A percentile compares a stretch with the other conserved stretches of the same genome.
phyloP scores from a whole-genome alignment of 148 eudicot genomes.

The Camellia granthamiana region DNA sequence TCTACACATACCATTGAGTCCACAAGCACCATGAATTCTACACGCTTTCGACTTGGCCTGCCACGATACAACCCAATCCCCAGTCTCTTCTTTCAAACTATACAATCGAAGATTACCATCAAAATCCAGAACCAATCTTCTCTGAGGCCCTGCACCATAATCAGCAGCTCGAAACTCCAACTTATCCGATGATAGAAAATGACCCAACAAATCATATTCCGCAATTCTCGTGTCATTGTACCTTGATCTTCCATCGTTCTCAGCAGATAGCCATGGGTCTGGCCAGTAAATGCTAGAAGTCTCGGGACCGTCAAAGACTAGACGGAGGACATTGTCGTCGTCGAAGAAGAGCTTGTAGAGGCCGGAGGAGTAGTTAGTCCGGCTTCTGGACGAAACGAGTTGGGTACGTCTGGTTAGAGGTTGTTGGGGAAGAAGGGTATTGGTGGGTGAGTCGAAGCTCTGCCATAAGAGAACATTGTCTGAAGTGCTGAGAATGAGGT shows the following conservation, averaged over 20 bases:
- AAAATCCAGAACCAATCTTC: constrained; percentile 44
- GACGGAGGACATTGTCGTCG: constrained; percentile 14
- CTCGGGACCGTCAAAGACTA: constrained; percentile 21
- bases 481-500: background rate
- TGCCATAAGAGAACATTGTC: background rate
- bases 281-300: constrained; percentile 48
- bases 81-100: constrained; percentile 3
- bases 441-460: constrained; percentile 15
- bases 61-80: constrained; percentile 11
- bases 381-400: constrained; percentile 25
- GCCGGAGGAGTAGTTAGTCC: constrained; percentile 20
- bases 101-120: constrained; percentile 22
- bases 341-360: constrained; percentile 26
- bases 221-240: constrained; percentile 22
- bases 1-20: too few species aligned
- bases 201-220: background rate
- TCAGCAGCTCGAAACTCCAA: constrained; percentile 24
- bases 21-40: constrained; percentile 4
- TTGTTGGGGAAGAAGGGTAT: constrained; percentile 43
- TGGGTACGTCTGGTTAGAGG: constrained; percentile 13
- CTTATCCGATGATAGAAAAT: constrained; percentile 34
- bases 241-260: constrained; percentile 25
- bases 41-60: background rate
- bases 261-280: constrained; percentile 5
- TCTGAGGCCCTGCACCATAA: constrained; percentile 25